These are phyloP conservation scores for Microbotryum intermedium DNA, from an alignment of 1,284 basidiomycete genomes.

Conservation along the genomic window DNA sequence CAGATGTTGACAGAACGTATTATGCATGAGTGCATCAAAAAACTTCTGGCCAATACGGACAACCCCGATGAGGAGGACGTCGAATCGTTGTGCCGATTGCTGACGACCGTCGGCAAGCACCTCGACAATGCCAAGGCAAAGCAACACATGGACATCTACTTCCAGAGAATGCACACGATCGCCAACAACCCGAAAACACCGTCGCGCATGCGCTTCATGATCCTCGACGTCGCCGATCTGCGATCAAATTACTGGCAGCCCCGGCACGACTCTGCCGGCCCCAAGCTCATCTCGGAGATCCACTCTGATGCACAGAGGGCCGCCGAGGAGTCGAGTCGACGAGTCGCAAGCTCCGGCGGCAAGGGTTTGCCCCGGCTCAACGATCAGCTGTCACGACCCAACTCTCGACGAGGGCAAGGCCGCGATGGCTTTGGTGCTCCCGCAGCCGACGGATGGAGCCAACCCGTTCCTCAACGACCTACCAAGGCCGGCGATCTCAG, in stretches of 20 bases:
- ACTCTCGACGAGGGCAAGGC: slow-evolving; percentile 78
- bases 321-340: slow-evolving; percentile 59
- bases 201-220: slow-evolving; percentile 89
- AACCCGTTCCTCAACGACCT: slow-evolving; percentile 47
- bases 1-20: slow-evolving; percentile 89
- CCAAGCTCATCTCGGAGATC: slow-evolving; percentile 79
- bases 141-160: slow-evolving; percentile 85
- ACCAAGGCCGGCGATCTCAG: slow-evolving; percentile 78
- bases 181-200: slow-evolving; percentile 63
- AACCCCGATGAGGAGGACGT: slow-evolving; percentile 97
- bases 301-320: slow-evolving; percentile 70
- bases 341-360: slow-evolving; percentile 42
- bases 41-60: slow-evolving; percentile 80
- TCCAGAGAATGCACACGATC: slow-evolving; percentile 76
- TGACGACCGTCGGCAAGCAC: slow-evolving; percentile 75
- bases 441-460: slow-evolving; percentile 72
- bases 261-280: slow-evolving; percentile 64
- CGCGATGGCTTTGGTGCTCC: slow-evolving; percentile 47
- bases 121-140: slow-evolving; percentile 72
- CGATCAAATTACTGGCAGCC: slow-evolving; percentile 72
- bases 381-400: slow-evolving; percentile 60
- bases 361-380: slow-evolving; percentile 38
- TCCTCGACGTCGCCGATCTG: slow-evolving; percentile 84
- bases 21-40: slow-evolving; percentile 95
- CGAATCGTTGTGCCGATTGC: slow-evolving; percentile 85